These are phyloP conservation scores for Albizia julibrissin DNA, from an alignment of 306 rosid genomes.

Conservation along the genomic window DNA sequence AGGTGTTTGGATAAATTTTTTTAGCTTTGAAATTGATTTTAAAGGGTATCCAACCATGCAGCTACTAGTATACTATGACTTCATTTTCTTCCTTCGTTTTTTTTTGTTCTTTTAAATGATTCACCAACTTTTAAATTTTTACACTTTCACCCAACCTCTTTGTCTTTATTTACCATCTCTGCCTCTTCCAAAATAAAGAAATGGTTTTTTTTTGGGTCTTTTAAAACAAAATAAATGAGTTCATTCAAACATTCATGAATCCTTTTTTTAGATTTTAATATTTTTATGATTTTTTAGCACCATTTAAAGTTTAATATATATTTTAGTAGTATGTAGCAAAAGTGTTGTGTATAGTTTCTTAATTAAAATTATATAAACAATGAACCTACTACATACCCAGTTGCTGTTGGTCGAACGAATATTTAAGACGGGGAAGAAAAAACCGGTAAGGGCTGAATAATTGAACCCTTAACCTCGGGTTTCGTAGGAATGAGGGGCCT, in stretches of 20 bases:
- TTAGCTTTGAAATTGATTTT: too few species aligned
- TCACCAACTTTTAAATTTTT: background rate
- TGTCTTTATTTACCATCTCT: background rate
- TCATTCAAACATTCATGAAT: too few species aligned
- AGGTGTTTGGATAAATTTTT: too few species aligned
- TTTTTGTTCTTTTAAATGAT: too few species aligned
- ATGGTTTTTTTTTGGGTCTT: background rate
- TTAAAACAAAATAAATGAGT: too few species aligned
- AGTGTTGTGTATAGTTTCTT: too few species aligned
- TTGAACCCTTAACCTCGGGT: too few species aligned
- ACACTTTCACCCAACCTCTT: background rate
- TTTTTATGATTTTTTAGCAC: background rate
- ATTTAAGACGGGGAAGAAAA: background rate
- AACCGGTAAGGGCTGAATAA: background rate
- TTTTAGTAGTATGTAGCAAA: too few species aligned
- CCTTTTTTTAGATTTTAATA: too few species aligned
- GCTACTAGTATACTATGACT: background rate
- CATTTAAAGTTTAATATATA: background rate
- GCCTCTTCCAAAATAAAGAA: background rate
- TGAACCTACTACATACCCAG: too few species aligned
- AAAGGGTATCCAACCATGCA: background rate
- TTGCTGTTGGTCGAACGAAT: background rate
- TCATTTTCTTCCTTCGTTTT: too few species aligned
- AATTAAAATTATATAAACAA: too few species aligned
- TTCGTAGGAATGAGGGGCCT: background rate